Evolutionary conservation across 2,329 filamentous ascomycete genomes (phyloP), one percentile per base, ranked within the genome.

Genomic region (Emericellopsis cladophorae): DNA sequence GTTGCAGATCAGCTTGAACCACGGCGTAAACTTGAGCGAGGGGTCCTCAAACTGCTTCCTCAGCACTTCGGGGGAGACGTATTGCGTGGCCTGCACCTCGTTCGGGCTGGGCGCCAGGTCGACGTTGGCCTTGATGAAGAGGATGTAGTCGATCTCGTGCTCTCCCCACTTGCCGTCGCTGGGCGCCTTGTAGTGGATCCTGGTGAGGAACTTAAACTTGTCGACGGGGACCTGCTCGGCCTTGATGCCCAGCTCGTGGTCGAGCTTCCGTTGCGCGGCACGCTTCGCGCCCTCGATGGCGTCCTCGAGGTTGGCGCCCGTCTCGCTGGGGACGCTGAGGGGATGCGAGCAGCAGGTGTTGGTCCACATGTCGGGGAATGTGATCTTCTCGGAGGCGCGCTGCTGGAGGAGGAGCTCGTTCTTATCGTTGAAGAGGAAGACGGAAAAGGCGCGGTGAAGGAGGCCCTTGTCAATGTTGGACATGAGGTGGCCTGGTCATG

Each of bases 261-360:
- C 76, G 40, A 98, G 73, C 66, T 98, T 98, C 51, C 92, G 78
- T 66, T 89, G 84, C 15, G 92, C 92, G 34, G 92, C 92, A 45
- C 83, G 79, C 71, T 94, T 94, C 50, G 89, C 92, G 23, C 92
- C 92, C 51, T 77, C 70, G 43, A 96, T 70, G 5, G 89, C 84
- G 49, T 86, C 84, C 39, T 81, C 73, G 35, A 98, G 71, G 49
- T 82, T 83, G 26, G 79, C 75, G 47, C 92, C 92, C 22, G 87
- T 94, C 76, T 98, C 92, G 48, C 83, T 82, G 8, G 92, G 84
- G 49, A 95, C 84, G 42, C 86, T 85, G 45, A 98, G 74, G 5
- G 92, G 92, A 64, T 98, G 92, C 32, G 92, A 98, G 72, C 92
- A 98, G 74, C 92, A 98, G 26, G 92, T 98, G 67, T 98, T 98